Base-by-base conservation (phyloP, 495 filamentous ascomycete genomes). In the Neurospora hispaniola region DNA sequence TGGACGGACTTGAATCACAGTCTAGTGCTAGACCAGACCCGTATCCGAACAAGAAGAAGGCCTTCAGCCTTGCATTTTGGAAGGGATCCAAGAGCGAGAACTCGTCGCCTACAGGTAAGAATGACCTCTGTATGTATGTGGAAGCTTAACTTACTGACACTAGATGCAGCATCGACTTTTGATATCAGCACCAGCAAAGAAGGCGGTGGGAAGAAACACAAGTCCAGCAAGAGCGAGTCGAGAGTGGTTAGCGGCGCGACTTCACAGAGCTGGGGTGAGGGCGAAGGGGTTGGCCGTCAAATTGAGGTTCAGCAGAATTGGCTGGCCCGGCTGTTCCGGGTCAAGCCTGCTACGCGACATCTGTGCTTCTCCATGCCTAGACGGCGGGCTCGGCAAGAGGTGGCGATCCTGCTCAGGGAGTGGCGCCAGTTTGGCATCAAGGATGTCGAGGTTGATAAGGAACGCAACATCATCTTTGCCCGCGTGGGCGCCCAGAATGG, bases 321-420 rank as follows among this genome's bases (percentile, higher is more conserved):
- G 94, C 86, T 99, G 69, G 89, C 91, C 42, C 91, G 92, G 18
- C 88, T 98, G 27, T 91, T 99, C 82, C 89, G 93, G 69, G 90
- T 98, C 80, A 97, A 96, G 77, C 95, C 96, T 0, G 90, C 91
- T 0, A 89, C 83, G 39, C 87, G 87, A 70, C 85, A 90, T 10
- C 78, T 98, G 12, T 94, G 93, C 78, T 90, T 98, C 75, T 86
- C 86, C 7, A 84, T 92, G 27, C 86, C 89, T 3, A 90, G 89
- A 69, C 81, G 87, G 27, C 89, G 89, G 71, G 90, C 90, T 23
- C 89, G 93, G 42, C 90, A 90, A 75, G 93, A 96, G 73, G 82
- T 97, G 5, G 87, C 89, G 42, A 85, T 84, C 23, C 82, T 96
- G 42, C 87, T 98, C 12, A 87, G 87, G 10, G 89, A 92, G 23